Evolutionary conservation across 2,329 filamentous ascomycete genomes (phyloP).

Genomic region (Fusarium hostae): DNA sequence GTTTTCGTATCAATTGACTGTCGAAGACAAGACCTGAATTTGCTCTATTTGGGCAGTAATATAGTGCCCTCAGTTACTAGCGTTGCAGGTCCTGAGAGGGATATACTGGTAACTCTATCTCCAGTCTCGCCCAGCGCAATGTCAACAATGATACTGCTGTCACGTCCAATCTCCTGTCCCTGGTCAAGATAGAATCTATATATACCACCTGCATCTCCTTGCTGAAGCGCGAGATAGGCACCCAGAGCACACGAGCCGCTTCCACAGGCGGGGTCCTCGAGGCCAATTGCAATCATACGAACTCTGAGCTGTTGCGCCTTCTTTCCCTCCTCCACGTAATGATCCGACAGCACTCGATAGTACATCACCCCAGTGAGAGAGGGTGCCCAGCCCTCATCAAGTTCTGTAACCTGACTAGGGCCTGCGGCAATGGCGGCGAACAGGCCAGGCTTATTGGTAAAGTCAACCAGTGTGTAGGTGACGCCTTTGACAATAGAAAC

Average conservation of each 20-base stretch:
- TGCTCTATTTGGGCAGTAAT: not conserved
- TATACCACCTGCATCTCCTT: not conserved
- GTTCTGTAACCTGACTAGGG: not conserved
- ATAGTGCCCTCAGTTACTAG: conserved; percentile 16
- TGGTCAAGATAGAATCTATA: not conserved
- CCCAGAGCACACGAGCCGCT: not conserved
- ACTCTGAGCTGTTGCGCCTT: not conserved
- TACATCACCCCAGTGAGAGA: not conserved
- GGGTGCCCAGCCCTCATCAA: not conserved
- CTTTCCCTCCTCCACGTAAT: not conserved
- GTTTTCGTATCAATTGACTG: too few relatives aligned
- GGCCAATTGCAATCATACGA: not conserved
- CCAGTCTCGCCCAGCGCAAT: not conserved
- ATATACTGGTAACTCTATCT: not conserved
- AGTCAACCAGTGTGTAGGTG: not conserved
- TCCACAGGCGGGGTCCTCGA: not conserved
- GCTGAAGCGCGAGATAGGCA: not conserved
- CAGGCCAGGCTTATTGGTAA: not conserved
- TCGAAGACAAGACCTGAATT: too few relatives aligned
- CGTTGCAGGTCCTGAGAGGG: conserved; percentile 20
- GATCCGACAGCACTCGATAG: not conserved
- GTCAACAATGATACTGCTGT: conserved; percentile 12
- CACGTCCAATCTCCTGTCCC: not conserved
- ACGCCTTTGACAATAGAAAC: not conserved
- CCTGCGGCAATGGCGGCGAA: not conserved